Percentiles rank a stretch among this genome's conserved stretches.
Evolutionary conservation across 495 filamentous ascomycete species (phyloP).

Genomic region (Sordaria brevicollis): DNA sequence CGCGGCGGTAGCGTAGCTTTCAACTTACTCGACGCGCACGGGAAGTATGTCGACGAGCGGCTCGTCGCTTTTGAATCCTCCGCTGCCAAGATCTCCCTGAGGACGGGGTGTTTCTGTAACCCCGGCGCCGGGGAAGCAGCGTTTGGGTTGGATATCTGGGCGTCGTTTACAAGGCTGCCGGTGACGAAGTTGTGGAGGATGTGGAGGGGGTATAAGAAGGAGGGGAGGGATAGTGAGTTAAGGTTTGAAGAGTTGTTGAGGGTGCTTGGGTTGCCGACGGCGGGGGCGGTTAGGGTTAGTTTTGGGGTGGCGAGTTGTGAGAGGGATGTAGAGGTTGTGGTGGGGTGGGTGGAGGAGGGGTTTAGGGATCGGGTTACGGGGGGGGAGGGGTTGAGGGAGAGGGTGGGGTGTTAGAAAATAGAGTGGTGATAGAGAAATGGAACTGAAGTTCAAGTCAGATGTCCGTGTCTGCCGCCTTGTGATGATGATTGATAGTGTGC

Average conservation of each 20-base stretch:
- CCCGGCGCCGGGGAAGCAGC: slow-evolving; percentile 37
- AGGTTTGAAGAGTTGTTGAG: neutral
- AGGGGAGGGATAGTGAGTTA: neutral
- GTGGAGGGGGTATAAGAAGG: neutral
- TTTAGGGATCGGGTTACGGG: slow-evolving; percentile 18
- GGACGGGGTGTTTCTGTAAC: slow-evolving; percentile 54
- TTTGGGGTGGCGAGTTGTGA: slow-evolving; percentile 22
- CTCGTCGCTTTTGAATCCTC: slow-evolving; percentile 32
- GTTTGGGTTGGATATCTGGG: slow-evolving; percentile 5
- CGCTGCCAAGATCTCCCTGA: slow-evolving; percentile 38
- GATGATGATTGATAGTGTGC: neutral
- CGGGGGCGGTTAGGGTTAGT: slow-evolving; percentile 20
- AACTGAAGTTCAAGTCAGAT: neutral
- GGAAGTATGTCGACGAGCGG: slow-evolving; percentile 43
- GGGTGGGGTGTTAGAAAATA: neutral
- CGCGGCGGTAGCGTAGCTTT: slow-evolving; percentile 51
- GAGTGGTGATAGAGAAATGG: neutral
- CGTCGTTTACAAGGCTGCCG: neutral
- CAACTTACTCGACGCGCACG: slow-evolving; percentile 36
- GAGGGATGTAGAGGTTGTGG: slow-evolving; percentile 19
- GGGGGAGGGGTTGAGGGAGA: neutral
- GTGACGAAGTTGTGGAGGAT: neutral
- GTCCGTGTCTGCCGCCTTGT: too few species aligned
- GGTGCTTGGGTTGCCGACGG: neutral
- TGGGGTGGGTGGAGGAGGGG: slow-evolving; percentile 19